Base-by-base conservation (phyloP, 1,284 basidiomycete genomes). In the Tetrapyrgos nigripes region DNA sequence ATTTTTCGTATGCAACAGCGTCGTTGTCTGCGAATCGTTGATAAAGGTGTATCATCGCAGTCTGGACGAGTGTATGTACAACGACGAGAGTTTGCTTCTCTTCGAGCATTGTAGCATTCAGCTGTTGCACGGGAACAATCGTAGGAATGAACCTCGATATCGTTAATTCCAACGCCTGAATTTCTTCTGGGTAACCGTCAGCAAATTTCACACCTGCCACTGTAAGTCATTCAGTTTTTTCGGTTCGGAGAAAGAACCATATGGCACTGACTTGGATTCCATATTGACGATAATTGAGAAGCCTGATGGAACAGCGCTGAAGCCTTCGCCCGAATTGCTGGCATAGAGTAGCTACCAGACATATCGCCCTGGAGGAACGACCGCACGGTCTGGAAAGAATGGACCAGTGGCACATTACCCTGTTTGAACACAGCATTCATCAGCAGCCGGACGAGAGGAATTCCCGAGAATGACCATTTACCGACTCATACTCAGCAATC, bases 241-340 rank as follows among this genome's bases (percentile, higher is more conserved):
- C 57, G 51, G 53, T 24, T 56, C 66, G 37, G 60, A 59, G 63
- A 48, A 29, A 27, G n/a, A 50, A 31, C 57, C 28, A 51, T 44
- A 27, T 61, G 62, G 55, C 17, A 73, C 85, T 65, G 74, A 87
- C 85, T 80, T 57, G 82, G 71, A 68, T 81, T 83, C 85, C 87
- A 89, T 64, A 76, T 81, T 26, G 79, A 79, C 21, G 87, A 79
- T 27, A 91, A 70, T 55, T 79, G 76, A 61, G 86, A 82, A 31
- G 89, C 88, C 45, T 83, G 84, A 57, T 89, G 82, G 66, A 88
- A 88, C 23, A 93, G 78, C 14, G 88, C 82, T n/a, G 90, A 86
- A 10, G 88, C 88, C 73, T 92, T 92, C 48, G 82, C 86, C 62
- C 88, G 85, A 59, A 90, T 72, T 5, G 89, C 86, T 28, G 78